Evolutionary conservation across 139 green algal genomes (phyloP).

Genomic region (Penium margaritaceum): DNA sequence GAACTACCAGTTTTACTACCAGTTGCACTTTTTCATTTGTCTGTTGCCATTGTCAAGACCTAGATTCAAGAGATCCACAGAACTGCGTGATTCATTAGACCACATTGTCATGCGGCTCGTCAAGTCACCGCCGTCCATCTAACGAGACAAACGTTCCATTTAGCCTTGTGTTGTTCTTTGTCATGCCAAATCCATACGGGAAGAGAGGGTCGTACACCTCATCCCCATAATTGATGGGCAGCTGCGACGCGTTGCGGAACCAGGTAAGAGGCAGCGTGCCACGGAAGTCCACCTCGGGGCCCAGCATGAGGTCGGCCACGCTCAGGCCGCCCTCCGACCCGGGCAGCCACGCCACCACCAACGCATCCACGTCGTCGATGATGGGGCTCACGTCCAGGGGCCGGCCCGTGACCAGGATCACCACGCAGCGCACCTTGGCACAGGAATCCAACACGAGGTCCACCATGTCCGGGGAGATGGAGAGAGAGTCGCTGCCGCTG

Average conservation of each 20-base stretch:
- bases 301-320: constrained; percentile 23
- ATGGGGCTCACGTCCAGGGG: not conserved
- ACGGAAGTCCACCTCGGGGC: not conserved
- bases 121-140: too few species aligned
- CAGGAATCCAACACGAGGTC: too few species aligned
- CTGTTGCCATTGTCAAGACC: too few species aligned
- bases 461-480: too few species aligned
- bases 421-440: constrained; percentile 1
- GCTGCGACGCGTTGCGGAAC: constrained; percentile 12
- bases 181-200: constrained; percentile 19
- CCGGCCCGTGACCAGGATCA: constrained; percentile 23
- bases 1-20: too few species aligned
- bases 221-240: not conserved
- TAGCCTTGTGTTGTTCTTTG: too few species aligned
- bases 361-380: not conserved
- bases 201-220: constrained; percentile 18
- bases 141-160: too few species aligned
- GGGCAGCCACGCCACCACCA: constrained; percentile 32
- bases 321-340: constrained; percentile 16
- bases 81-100: too few species aligned
- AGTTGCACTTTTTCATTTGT: too few species aligned
- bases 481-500: too few species aligned
- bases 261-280: constrained; percentile 13
- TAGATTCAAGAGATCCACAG: too few species aligned
- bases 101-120: too few species aligned